A percentile compares a stretch with the other conserved stretches of the same genome.
phyloP scores from a whole-genome alignment of 2,329 filamentous ascomycete genomes.

The Fusarium verticillioides region DNA sequence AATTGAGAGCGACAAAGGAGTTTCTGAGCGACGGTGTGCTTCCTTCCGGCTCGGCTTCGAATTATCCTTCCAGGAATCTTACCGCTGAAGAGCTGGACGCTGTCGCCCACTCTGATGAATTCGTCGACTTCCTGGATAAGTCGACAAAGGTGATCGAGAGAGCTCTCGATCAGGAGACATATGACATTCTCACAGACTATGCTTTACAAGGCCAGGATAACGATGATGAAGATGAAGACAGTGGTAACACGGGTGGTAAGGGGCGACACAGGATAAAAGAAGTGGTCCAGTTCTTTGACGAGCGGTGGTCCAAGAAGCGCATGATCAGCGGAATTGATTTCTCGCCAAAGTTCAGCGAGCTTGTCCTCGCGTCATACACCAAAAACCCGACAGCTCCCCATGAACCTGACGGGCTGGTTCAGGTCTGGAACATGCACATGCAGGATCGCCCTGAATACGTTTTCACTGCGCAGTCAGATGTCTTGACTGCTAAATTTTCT shows the following conservation, averaged over 20 bases:
- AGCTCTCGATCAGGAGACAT: constrained; percentile 88
- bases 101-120: constrained; percentile 91
- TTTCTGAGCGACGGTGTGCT: constrained; percentile 60
- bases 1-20: constrained; percentile 79
- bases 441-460: constrained; percentile 95
- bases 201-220: constrained; percentile 80
- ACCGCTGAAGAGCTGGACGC: constrained; percentile 88
- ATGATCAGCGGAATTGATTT: constrained; percentile 98
- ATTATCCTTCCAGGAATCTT: constrained; percentile 83
- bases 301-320: constrained; percentile 95
- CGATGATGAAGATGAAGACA: constrained; percentile 85
- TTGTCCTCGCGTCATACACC: constrained; percentile 93
- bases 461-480: constrained; percentile 95
- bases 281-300: constrained; percentile 91
- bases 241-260: constrained; percentile 74
- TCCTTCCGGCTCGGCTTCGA: constrained; percentile 50
- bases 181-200: constrained; percentile 96
- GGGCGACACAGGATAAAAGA: constrained; percentile 84
- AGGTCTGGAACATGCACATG: constrained; percentile 97
- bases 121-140: constrained; percentile 92
- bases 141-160: constrained; percentile 98
- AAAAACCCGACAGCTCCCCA: constrained; percentile 96
- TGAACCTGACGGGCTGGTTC: constrained; percentile 91
- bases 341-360: constrained; percentile 93
- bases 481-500: constrained; percentile 96